Percentiles rank a stretch among this genome's conserved stretches.
Conservation (phyloP, 805 yeast genomes). For the Sugiyamaella floridensis region DNA sequence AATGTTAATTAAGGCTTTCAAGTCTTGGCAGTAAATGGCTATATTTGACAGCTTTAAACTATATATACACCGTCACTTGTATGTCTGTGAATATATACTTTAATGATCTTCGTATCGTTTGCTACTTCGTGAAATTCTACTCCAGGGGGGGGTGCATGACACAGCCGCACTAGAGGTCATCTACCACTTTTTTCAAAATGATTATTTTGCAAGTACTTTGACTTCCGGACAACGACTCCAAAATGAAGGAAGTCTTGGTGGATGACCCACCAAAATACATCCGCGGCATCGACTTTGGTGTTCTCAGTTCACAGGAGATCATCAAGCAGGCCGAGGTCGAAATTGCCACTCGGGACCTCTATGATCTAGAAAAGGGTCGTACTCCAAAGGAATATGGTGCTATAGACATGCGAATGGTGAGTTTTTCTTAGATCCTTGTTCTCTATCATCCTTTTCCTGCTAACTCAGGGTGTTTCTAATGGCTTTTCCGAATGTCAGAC, state of each 20-base stretch:
- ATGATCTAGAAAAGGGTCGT: constrained; percentile 84
- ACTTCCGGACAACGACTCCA: neutral
- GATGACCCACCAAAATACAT: constrained; percentile 88
- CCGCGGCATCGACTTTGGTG: constrained; percentile 85
- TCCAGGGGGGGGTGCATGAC: too few relatives aligned
- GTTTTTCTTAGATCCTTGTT: constrained; percentile 1
- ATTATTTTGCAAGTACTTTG: neutral
- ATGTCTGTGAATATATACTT: too few relatives aligned
- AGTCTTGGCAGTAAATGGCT: too few relatives aligned
- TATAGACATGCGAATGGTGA: constrained; percentile 71
- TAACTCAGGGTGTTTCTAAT: constrained; percentile 65
- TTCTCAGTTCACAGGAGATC: constrained; percentile 85
- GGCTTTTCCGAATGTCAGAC: constrained; percentile 81
- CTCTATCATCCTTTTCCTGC: constrained; percentile 1
- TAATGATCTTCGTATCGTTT: too few relatives aligned
- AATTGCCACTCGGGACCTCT: constrained; percentile 82
- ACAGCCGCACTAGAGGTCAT: neutral
- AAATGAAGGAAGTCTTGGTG: constrained; percentile 39
- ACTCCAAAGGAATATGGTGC: constrained; percentile 82
- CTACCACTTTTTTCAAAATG: neutral
- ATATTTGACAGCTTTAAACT: too few relatives aligned
- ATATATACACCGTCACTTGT: too few relatives aligned
- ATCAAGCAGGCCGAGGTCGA: constrained; percentile 93
- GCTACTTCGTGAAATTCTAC: too few relatives aligned
- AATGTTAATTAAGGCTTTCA: too few relatives aligned